Base-by-base conservation (phyloP, 495 filamentous ascomycete genomes). In the Hyaloscypha finlandica region DNA sequence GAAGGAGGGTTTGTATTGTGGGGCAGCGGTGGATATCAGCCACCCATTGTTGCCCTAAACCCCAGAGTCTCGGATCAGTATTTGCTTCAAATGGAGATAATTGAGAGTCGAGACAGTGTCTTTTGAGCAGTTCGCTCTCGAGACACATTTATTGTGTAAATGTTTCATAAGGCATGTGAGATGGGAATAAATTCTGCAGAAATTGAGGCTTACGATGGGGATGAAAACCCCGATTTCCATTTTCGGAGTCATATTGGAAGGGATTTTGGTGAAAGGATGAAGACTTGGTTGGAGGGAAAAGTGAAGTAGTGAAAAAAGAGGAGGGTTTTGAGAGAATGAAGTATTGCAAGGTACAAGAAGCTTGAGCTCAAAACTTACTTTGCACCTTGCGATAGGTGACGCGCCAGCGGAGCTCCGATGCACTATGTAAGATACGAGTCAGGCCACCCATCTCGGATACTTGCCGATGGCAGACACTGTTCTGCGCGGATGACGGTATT, bases 21-120 rank as follows among this genome's bases (percentile, higher is more conserved):
- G 75, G 1, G 74, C 62, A 12, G 69, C 73, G 12, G 74, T 75
- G 16, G 70, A 73, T 42, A 77, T 74, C 20, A 75, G 62, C 74
- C 72, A 77, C 52, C 75, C 74, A 70, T 77, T 77, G 64, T 74
- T 77, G 59, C 73, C 35, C 35, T 37, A 70, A 56, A 73, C 75
- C 25, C 35, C 35, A 37, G 35, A 37, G 12, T 8, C 8, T 37
- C 35, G 35, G 35, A 37, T 37, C 35, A 37, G 35, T 37, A 37
- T 8, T 8, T 12, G 35, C 12, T 8, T 37, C 35, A 37, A 37
- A 3, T 37, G 25, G 25, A 37, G 1, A 37, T 37, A 8, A 37
- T 37, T 37, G 35, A 37, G 1, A 12, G 8, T 37, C 3, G 35
- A 37, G 35, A 37, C 6, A 37, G 35, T 3, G 8, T 37, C 35